phyloP scores from a whole-genome alignment of 768 basidiomycete species.

The Amanita molliuscula region DNA sequence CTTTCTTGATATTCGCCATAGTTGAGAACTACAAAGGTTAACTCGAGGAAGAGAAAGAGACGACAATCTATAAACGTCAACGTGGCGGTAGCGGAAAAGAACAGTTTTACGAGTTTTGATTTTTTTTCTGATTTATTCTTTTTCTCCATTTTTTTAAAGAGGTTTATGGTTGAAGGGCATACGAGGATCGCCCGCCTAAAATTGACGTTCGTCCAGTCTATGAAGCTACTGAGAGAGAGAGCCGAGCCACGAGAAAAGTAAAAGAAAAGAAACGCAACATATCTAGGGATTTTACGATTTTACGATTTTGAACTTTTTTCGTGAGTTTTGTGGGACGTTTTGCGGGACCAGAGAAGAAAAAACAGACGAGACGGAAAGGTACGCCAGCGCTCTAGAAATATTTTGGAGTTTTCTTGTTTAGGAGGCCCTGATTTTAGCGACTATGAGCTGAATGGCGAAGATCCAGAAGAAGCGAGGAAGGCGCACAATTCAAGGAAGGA shows the following conservation, averaged over 20 bases:
- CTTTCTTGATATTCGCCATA: background rate
- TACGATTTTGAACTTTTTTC: too few species aligned
- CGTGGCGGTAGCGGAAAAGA: too few species aligned
- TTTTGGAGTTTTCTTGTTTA: background rate
- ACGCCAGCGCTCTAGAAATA: background rate
- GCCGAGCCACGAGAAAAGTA: background rate
- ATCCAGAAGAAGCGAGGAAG: too few species aligned
- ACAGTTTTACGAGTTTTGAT: too few species aligned
- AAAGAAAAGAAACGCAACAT: background rate
- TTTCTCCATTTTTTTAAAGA: background rate
- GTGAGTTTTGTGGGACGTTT: too few species aligned
- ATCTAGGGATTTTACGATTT: too few species aligned
- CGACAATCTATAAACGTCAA: too few species aligned
- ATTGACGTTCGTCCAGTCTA: background rate
- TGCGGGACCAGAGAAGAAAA: too few species aligned
- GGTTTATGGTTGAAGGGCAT: background rate
- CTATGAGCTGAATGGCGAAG: background rate
- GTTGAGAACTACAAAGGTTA: background rate
- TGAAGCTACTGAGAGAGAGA: background rate
- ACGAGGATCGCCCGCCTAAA: background rate
- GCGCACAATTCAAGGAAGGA: too few species aligned
- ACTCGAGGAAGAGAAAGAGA: background rate
- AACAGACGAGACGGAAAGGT: background rate
- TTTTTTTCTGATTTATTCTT: background rate
- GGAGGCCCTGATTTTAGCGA: background rate